Evolutionary conservation across 169 alveolate species (phyloP), one percentile per base, ranked within the genome.

Genomic region (Plasmodium relictum): DNA sequence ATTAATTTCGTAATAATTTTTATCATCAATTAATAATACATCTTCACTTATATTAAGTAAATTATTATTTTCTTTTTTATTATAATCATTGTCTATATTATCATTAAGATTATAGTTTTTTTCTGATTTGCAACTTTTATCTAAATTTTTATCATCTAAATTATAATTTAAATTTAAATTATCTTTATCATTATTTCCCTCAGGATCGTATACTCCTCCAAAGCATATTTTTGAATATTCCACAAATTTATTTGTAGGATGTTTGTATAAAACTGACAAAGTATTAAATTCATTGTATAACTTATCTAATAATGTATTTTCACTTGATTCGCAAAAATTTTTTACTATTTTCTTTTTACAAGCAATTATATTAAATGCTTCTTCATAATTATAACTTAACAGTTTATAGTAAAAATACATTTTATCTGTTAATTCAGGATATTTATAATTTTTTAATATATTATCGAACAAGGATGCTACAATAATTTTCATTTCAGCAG

Each of bases 401-500:
- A 86, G 16, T 31, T 86, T 86, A 54, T 86, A 72, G 45, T 86
- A 86, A 58, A 86, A 86, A 31, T 44, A 50, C 69, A 86, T 14
- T 88, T 95, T 73, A 58, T 85, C 78, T 39, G 90, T 74, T 70
- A 88, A 68, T 73, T 88, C 83, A 22, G 91, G 89, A 58, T 73
- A 70, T 63, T 66, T 44, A 63, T 76, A 39, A 71, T 70, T 66
- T 39, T 70, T 95, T 62, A 97, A 73, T 18, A 96, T 94, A 65
- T 88, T 80, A 41, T 95, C 89, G 88, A 96, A 96, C 70, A 97
- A 91, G 52, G 93, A 56, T 44, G 96, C 94, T 4, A 98, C 92
- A 14, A 95, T 96, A 20, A 74, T 85, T 63, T 95, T 92, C 97
- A 97, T 96, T 93, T 98, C 99, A n/a, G 99, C 98, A n/a, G 99